Evolutionary conservation across 345 rosid genomes (phyloP).

Genomic region (Eucalyptus curtisii): DNA sequence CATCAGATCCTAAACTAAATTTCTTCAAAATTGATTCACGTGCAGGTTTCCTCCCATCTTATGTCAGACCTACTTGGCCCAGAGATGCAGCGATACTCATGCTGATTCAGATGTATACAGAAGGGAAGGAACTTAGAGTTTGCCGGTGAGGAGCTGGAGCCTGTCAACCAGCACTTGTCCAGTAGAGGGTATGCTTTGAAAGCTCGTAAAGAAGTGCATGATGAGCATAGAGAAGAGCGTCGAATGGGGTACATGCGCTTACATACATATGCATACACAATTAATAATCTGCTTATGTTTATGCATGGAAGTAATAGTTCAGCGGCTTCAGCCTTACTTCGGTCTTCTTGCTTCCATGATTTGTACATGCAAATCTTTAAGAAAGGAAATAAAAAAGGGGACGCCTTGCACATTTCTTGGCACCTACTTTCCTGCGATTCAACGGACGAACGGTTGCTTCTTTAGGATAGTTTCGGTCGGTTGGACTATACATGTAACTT

Average conservation of each 20-base stretch:
- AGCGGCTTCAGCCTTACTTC: background rate
- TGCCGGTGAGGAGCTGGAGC: no score
- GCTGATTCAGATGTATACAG: no score
- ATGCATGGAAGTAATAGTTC: background rate
- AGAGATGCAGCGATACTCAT: accelerated
- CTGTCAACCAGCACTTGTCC: no score
- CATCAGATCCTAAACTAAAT: no score
- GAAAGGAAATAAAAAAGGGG: background rate
- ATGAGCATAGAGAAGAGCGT: background rate
- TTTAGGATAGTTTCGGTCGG: slow-evolving; percentile 9
- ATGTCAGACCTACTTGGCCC: no score
- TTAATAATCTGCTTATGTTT: background rate
- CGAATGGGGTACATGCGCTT: background rate
- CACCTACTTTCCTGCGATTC: background rate
- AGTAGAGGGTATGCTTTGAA: background rate
- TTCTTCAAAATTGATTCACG: no score
- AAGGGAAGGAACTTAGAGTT: accelerated
- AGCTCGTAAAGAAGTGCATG: background rate
- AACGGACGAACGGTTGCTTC: background rate
- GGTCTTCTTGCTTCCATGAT: background rate
- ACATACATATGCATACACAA: background rate
- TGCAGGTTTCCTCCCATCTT: no score
- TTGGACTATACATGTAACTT: slow-evolving; percentile 29
- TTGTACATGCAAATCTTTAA: background rate
- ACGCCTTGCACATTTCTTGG: background rate